A percentile compares a stretch with the other conserved stretches of the same genome.
These are phyloP conservation scores for Sphaerostilbella broomeana DNA, from an alignment of 2,329 filamentous ascomycete species.

Conservation along the genomic window DNA sequence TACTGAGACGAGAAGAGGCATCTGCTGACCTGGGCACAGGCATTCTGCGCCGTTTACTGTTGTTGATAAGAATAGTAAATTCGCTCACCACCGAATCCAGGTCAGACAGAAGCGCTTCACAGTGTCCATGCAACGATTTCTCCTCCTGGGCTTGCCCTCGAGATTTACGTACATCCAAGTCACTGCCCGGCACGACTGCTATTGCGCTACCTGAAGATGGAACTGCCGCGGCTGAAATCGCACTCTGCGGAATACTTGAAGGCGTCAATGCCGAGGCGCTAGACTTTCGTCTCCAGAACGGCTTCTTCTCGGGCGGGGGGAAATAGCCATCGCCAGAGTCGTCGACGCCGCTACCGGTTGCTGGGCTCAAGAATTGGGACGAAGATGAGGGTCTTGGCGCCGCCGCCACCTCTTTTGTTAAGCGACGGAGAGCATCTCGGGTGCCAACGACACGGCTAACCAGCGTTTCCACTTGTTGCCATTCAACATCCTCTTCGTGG, in stretches of 20 bases:
- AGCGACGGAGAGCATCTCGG: conserved; percentile 75
- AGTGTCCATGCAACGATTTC: conserved; percentile 70
- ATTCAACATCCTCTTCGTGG: conserved; percentile 68
- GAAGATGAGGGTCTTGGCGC: conserved; percentile 26
- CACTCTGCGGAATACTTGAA: conserved; percentile 32
- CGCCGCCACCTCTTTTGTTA: conserved; percentile 77
- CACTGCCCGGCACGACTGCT: conserved; percentile 21
- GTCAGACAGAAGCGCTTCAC: conserved; percentile 75
- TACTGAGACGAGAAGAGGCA: conserved; percentile 50
- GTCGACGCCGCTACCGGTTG: conserved; percentile 36
- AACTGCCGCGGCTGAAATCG: conserved; percentile 35
- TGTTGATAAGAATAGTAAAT: conserved; percentile 69
- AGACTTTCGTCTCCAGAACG: conserved; percentile 90
- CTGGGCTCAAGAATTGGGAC: conserved; percentile 35
- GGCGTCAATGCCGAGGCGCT: conserved; percentile 45
- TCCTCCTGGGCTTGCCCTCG: conserved; percentile 44
- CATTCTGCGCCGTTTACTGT: conserved; percentile 70
- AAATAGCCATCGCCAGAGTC: conserved; percentile 46
- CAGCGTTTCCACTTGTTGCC: conserved; percentile 77
- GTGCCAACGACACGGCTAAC: conserved; percentile 83
- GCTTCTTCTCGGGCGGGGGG: conserved; percentile 50
- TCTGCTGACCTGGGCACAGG: conserved; percentile 45
- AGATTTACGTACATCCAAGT: conserved; percentile 27
- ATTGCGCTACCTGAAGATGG: conserved; percentile 34
- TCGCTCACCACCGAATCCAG: conserved; percentile 77